Evolutionary conservation across 805 yeast genomes (phyloP), one percentile per base, ranked within the genome.

Genomic region (Lipomyces kockii): DNA sequence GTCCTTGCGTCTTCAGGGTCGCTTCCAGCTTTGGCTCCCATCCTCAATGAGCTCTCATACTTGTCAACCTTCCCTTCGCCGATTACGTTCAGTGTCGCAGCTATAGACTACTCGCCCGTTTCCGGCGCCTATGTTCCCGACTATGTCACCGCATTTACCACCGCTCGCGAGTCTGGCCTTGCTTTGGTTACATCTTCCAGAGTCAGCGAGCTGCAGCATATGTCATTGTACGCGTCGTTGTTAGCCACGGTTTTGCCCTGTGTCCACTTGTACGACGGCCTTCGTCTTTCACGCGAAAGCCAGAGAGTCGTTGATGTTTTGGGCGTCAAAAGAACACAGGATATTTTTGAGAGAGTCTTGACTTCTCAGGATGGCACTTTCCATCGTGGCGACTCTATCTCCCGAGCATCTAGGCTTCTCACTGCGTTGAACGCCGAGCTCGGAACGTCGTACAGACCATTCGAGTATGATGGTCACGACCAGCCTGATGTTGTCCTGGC

Each of bases 241-340:
- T 80, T 93, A 25, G 82, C 85, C 39, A 73, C 81, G 56, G 79
- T 79, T 34, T 76, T 75, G n/a, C 90, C 97, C 2, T 83, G 89
- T 14, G 76, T 92, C 64, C 88, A 90, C 78, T 82, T 91, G 69
- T 91, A 89, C 76, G 97, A 93, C 77, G 98, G 97, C 43, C 82
- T 90, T 14, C 83, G 87, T 61, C 87, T 85, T 66, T 76, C 85
- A 66, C 85, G 84, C 69, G 83, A 85, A 63, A 82, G 79, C 77
- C 80, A 84, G 71, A 69, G 71, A 53, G 66, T 71, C 32, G 60
- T 69, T 6, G 71, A 70, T 46, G 74, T 76, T 17, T 55, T 82
- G 69, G 74, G 80, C n/a, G 78, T 82, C 63, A 81, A 83, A 63
- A 69, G 65, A 55, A 64, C 55, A 60, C 64, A 37, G 58, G 64